phyloP scores from a whole-genome alignment of 148 eudicot species.

The Talinum fruticosum region DNA sequence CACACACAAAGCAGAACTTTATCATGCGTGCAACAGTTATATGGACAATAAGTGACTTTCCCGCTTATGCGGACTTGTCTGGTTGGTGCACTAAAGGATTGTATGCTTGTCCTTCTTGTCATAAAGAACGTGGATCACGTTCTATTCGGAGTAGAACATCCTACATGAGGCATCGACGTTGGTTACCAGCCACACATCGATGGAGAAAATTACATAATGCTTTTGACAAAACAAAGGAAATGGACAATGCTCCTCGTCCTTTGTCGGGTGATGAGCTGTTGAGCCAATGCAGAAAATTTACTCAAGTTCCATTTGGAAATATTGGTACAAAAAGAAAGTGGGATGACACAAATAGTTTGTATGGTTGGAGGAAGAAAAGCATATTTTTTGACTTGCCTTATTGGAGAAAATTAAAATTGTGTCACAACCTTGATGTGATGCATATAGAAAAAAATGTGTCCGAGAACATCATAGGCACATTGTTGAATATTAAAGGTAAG shows the following conservation, averaged over 20 bases:
- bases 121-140: background rate
- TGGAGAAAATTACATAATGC: no score
- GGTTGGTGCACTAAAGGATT: background rate
- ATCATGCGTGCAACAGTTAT: no score
- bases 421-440: no score
- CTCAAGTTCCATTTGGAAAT: background rate
- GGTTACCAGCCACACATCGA: no score
- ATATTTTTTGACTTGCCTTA: background rate
- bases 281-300: background rate
- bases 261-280: background rate
- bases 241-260: no score
- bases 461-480: no score
- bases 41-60: no score
- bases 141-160: background rate
- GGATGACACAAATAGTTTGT: background rate
- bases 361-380: constrained; percentile 1
- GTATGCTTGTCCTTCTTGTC: constrained; percentile 3
- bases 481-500: background rate
- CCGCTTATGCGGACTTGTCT: no score
- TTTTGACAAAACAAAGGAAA: no score
- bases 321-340: background rate
- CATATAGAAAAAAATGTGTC: no score
- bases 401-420: no score
- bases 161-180: background rate
- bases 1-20: no score